These are phyloP conservation scores for Apodospora peruviana DNA, from an alignment of 495 filamentous ascomycete species.

Conservation along the genomic window DNA sequence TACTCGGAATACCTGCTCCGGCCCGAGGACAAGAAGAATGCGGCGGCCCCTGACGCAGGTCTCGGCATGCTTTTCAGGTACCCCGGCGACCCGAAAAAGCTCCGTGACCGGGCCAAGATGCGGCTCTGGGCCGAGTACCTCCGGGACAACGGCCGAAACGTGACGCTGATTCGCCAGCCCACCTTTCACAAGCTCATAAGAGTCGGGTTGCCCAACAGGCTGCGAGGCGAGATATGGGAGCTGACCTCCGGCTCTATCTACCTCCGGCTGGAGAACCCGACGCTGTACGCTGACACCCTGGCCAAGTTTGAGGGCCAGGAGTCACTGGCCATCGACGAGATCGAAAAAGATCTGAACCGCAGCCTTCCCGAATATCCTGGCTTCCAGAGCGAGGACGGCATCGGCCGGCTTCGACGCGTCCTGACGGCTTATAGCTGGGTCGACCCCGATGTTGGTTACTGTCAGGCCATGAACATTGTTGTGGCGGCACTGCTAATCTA, in stretches of 20 bases:
- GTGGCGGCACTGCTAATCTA: slow-evolving; percentile 95
- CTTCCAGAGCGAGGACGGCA: slow-evolving; percentile 94
- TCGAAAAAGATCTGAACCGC: slow-evolving; percentile 95
- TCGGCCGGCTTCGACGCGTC: slow-evolving; percentile 80
- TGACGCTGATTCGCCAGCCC: slow-evolving; percentile 85
- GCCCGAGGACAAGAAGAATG: slow-evolving; percentile 51
- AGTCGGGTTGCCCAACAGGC: slow-evolving; percentile 87
- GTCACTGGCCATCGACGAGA: slow-evolving; percentile 94
- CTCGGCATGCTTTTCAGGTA: slow-evolving; percentile 91
- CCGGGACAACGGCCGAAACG: slow-evolving; percentile 90
- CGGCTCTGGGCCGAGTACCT: slow-evolving; percentile 94
- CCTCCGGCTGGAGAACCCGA: slow-evolving; percentile 78
- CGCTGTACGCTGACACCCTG: slow-evolving; percentile 75
- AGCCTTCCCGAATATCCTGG: slow-evolving; percentile 95
- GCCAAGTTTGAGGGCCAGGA: slow-evolving; percentile 73
- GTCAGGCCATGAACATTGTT: slow-evolving; percentile 99
- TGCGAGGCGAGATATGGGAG: slow-evolving; percentile 95
- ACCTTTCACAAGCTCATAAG: slow-evolving; percentile 96
- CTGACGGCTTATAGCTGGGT: slow-evolving; percentile 96
- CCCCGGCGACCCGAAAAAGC: slow-evolving; percentile 91
- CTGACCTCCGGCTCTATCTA: slow-evolving; percentile 86
- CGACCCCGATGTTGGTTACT: slow-evolving; percentile 92
- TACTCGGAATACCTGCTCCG: slow-evolving; percentile 90
- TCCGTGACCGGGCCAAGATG: slow-evolving; percentile 95
- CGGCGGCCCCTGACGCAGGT: slow-evolving; percentile 75